These are phyloP conservation scores for Thinopyrum obtusiflorum DNA, from an alignment of 202 grass and related monocot genomes.

Conservation along the genomic window DNA sequence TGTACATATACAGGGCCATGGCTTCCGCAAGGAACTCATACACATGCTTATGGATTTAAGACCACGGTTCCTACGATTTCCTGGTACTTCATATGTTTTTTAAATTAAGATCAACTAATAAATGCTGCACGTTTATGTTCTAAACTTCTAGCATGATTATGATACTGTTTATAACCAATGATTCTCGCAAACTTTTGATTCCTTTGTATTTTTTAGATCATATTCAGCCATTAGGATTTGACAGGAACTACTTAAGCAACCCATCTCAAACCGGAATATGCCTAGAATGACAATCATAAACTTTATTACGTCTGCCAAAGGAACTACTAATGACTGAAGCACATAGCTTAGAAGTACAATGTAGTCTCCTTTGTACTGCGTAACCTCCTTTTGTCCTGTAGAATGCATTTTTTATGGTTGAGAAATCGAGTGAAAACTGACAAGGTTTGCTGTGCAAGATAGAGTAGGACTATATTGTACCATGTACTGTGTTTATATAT, in stretches of 20 bases:
- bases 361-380: not conserved
- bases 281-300: not conserved
- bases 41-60: conserved; percentile 71
- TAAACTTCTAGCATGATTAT: not conserved
- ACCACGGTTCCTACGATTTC: conserved; percentile 75
- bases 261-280: not conserved
- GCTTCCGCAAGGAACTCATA: conserved; percentile 76
- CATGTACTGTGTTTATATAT: not conserved
- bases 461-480: not conserved
- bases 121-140: not conserved
- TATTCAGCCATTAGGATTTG: not conserved
- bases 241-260: not conserved
- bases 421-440: not conserved
- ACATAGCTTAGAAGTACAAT: not conserved
- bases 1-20: conserved; percentile 58
- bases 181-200: not conserved
- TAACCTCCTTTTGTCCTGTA: not conserved
- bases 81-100: conserved; percentile 46
- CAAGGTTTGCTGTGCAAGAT: not conserved
- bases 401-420: conserved; percentile 9
- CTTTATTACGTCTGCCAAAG: not conserved
- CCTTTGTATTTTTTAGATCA: not conserved
- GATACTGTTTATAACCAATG: not conserved
- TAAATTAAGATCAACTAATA: not conserved
- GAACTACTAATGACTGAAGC: not conserved